Base-by-base conservation (phyloP, 352 stramenopile genomes). In the Phytophthora chlamydospora region DNA sequence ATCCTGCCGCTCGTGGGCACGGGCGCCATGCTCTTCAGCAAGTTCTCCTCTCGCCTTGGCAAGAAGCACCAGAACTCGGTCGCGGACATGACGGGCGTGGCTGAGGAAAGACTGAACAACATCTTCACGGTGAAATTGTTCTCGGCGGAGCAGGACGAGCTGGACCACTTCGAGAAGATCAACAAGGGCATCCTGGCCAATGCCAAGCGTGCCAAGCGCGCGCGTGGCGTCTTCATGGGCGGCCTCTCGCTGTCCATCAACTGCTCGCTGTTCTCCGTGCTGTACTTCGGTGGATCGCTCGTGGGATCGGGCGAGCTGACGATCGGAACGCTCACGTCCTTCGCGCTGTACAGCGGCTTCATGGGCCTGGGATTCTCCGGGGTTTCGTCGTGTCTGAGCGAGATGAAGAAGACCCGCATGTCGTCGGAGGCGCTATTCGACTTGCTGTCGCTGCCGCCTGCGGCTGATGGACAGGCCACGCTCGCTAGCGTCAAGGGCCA, bases 81-180 rank as follows among this genome's bases (percentile, higher is more conserved):
- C 21, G 83, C 85, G 1, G 58, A 68, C 45, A 93, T 94, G 81
- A 87, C 78, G 7, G 87, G 82, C 14, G 75, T 96, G 19, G 89
- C 89, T 5, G 85, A 97, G 42, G 91, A 97, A 56, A 78, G 85
- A 6, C 50, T 98, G 40, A 91, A 91, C 62, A 94, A 96, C 51
- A 90, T 98, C 34, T 80, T 85, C 40, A 97, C 91, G 33, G 90
- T 98, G 33, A 96, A 96, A 71, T 63, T 95, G 2, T 97, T 95
- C 47, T 86, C 88, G 11, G 87, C 78, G 34, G 84, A 97, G 75
- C 58, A 85, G 43, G 68, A 88, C 62, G 78, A 96, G 40, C 57
- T 83, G 39, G 42, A 73, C 3, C 53, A 66, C 42, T 96, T 95
- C 53, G 81, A 84, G 4, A 78, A 81, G 41, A 78, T 89, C 40